A percentile compares a stretch with the other conserved stretches of the same genome.
phyloP scores from a whole-genome alignment of 768 basidiomycete species.

The Kwoniella dejecticola region DNA sequence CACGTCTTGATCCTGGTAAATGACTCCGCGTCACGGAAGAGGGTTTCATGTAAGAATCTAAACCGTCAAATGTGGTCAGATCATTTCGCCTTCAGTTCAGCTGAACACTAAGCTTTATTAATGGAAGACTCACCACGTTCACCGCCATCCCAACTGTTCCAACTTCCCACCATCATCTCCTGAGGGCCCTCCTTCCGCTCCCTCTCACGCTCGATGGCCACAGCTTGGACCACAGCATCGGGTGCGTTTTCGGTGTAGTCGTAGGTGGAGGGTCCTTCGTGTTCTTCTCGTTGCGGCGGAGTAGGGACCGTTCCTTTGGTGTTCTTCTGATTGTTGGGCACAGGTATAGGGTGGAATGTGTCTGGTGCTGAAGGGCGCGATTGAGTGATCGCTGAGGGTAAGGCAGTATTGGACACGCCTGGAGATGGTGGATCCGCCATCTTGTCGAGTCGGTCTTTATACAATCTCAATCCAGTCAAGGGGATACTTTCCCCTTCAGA shows the following conservation, averaged over 20 bases:
- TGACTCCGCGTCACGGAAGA: constrained; percentile 40
- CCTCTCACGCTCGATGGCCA: constrained; percentile 37
- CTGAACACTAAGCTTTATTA: too few species aligned
- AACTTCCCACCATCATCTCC: constrained; percentile 48
- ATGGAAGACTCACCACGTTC: constrained; percentile 37
- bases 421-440: constrained; percentile 35
- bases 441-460: not conserved
- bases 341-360: constrained; percentile 31
- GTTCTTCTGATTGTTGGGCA: constrained; percentile 2
- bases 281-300: not conserved
- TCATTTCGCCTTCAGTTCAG: not conserved
- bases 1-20: constrained; percentile 38
- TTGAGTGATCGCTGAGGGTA: constrained; percentile 29
- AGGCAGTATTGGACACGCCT: constrained; percentile 11
- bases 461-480: too few species aligned
- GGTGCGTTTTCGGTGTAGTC: constrained; percentile 50
- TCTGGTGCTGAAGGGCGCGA: constrained; percentile 28
- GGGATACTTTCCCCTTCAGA: too few species aligned
- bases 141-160: constrained; percentile 40
- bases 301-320: not conserved
- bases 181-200: constrained; percentile 46
- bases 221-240: constrained; percentile 39
- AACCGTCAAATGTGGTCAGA: not conserved
- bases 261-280: constrained; percentile 25
- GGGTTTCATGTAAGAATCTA: constrained; percentile 40